Evolutionary conservation across 169 alveolate genomes (phyloP).

Genomic region (Eimeria falciformis): DNA sequence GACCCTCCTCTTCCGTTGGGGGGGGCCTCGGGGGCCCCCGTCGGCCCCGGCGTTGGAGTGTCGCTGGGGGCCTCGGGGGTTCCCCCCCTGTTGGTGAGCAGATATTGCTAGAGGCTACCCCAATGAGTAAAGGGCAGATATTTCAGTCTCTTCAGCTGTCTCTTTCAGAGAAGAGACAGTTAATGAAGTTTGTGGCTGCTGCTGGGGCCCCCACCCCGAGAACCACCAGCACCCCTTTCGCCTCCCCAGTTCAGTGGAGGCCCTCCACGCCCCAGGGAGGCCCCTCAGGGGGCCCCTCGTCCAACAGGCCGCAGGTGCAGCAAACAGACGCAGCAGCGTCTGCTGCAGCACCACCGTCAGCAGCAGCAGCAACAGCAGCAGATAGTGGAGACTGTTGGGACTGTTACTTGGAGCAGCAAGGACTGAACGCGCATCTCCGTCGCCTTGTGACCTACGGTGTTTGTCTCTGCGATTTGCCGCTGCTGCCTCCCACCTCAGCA

Average conservation of each 20-base stretch:
- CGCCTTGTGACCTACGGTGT: slow-evolving; percentile 58
- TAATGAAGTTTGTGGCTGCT: slow-evolving; percentile 55
- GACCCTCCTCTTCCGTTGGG: slow-evolving; percentile 39
- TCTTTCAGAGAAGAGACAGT: slow-evolving; percentile 27
- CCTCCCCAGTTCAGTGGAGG: slow-evolving; percentile 46
- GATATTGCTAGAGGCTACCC: slow-evolving; percentile 17
- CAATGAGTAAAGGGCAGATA: slow-evolving; percentile 42
- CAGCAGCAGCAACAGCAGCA: background rate
- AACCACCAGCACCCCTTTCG: slow-evolving; percentile 48
- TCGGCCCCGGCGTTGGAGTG: too few species aligned
- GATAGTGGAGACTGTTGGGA: slow-evolving; percentile 48
- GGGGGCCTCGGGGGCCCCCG: too few species aligned
- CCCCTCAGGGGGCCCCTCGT: background rate
- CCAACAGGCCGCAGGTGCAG: background rate
- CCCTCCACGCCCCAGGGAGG: slow-evolving; percentile 8
- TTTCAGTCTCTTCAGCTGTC: slow-evolving; percentile 6
- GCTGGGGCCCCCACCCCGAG: slow-evolving; percentile 39
- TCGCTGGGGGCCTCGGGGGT: slow-evolving; percentile 2
- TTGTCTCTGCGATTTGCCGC: slow-evolving; percentile 44
- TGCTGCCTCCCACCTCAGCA: slow-evolving; percentile 39
- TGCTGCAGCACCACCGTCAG: background rate
- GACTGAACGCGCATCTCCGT: slow-evolving; percentile 38
- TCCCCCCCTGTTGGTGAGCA: background rate
- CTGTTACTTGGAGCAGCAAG: slow-evolving; percentile 47
- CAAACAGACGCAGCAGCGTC: background rate